These are phyloP conservation scores for Achaetomiella virescens DNA, from an alignment of 495 filamentous ascomycete species.

Conservation along the genomic window DNA sequence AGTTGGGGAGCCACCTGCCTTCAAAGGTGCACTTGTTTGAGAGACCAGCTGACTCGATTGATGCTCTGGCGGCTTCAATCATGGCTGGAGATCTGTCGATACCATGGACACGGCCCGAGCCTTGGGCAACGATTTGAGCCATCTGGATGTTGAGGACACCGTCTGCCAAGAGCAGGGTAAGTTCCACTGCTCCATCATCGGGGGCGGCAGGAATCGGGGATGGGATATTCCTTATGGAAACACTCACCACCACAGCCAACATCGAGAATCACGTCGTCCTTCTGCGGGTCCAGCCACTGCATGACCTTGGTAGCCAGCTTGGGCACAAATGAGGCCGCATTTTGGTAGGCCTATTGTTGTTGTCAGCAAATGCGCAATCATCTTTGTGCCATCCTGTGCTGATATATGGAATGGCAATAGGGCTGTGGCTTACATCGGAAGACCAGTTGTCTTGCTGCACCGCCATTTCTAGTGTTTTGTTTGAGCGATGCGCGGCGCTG, in stretches of 20 bases:
- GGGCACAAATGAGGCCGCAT: constrained; percentile 67
- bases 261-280: constrained; percentile 60
- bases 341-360: constrained; percentile 51
- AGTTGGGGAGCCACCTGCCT: constrained; percentile 20
- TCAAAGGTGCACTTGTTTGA: constrained; percentile 37
- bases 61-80: constrained; percentile 49
- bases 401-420: background rate
- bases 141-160: constrained; percentile 58
- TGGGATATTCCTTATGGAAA: background rate
- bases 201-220: no score
- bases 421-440: constrained; percentile 33
- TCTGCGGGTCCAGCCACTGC: constrained; percentile 55
- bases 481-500: background rate
- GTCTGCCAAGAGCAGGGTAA: constrained; percentile 33
- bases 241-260: constrained; percentile 62
- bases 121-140: constrained; percentile 33
- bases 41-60: constrained; percentile 11
- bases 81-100: constrained; percentile 61
- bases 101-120: constrained; percentile 49
- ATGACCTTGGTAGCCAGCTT: constrained; percentile 60
- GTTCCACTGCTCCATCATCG: background rate
- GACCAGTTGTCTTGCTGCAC: constrained; percentile 53
- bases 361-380: background rate
- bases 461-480: background rate
- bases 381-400: background rate